Conservation (phyloP, 1,284 basidiomycete genomes). For the Melampsora americana region DNA sequence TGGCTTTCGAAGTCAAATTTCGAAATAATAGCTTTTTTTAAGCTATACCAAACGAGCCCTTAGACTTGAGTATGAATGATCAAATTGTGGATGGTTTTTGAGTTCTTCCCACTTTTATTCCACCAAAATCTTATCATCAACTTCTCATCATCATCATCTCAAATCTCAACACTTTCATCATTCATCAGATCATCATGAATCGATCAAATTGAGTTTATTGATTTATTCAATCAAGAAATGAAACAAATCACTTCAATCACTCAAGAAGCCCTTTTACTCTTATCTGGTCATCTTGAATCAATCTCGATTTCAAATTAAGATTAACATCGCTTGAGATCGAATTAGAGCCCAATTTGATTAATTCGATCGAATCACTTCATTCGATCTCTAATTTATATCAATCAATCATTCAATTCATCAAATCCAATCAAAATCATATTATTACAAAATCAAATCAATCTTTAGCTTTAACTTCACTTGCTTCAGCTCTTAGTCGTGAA, state of each 20-base stretch:
- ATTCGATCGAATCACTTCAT: not conserved
- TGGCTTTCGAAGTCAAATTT: too few species aligned
- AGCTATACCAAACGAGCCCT: too few species aligned
- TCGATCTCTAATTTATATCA: not conserved
- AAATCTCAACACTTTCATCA: too few species aligned
- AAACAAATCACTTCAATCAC: not conserved
- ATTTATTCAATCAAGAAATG: too few species aligned
- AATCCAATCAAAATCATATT: not conserved
- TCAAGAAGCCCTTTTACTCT: constrained; percentile 20
- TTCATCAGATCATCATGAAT: too few species aligned
- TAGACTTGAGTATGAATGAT: too few species aligned
- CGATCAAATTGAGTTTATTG: too few species aligned
- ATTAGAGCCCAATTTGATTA: not conserved
- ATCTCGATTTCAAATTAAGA: not conserved
- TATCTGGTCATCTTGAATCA: constrained; percentile 11
- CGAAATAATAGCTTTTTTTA: too few species aligned
- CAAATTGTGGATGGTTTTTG: too few species aligned
- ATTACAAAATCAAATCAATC: not conserved
- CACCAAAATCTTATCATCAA: too few species aligned
- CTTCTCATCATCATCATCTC: too few species aligned
- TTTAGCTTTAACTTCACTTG: constrained; percentile 1
- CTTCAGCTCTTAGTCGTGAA: not conserved
- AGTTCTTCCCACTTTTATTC: too few species aligned
- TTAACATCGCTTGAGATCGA: not conserved
- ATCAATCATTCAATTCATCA: not conserved